Evolutionary conservation across 148 eudicot genomes (phyloP).

Genomic region (Arbutus unedo): DNA sequence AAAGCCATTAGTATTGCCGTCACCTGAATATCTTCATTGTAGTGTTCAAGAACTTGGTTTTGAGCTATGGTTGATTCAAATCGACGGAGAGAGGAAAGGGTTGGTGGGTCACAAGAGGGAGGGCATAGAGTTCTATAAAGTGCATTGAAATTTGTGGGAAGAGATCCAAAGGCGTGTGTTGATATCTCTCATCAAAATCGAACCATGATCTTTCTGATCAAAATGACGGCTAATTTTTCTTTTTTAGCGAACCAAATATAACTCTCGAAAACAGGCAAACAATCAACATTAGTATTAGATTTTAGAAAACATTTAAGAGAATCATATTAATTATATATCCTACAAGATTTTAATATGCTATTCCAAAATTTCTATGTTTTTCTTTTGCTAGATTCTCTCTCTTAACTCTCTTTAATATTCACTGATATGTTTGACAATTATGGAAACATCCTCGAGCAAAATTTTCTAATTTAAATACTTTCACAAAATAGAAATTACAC

Average conservation of each 20-base stretch:
- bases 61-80: constrained; percentile 1
- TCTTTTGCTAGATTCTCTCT: too few species aligned
- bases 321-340: too few species aligned
- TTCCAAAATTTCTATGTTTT: too few species aligned
- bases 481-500: too few species aligned
- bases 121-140: background rate
- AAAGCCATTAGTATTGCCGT: background rate
- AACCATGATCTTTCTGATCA: constrained; percentile 1
- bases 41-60: background rate
- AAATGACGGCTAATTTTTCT: background rate
- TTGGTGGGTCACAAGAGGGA: background rate
- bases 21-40: background rate
- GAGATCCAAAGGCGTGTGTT: constrained; percentile 2
- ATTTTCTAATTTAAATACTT: too few species aligned
- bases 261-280: background rate
- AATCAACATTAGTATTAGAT: too few species aligned
- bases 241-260: background rate
- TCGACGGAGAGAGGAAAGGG: background rate
- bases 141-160: background rate
- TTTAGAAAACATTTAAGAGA: too few species aligned
- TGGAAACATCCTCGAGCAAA: too few species aligned
- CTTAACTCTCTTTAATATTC: too few species aligned
- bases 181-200: background rate
- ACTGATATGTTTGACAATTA: too few species aligned
- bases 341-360: too few species aligned